These are phyloP conservation scores for Pleurotus platypus DNA, from an alignment of 768 basidiomycete species.

Conservation along the genomic window DNA sequence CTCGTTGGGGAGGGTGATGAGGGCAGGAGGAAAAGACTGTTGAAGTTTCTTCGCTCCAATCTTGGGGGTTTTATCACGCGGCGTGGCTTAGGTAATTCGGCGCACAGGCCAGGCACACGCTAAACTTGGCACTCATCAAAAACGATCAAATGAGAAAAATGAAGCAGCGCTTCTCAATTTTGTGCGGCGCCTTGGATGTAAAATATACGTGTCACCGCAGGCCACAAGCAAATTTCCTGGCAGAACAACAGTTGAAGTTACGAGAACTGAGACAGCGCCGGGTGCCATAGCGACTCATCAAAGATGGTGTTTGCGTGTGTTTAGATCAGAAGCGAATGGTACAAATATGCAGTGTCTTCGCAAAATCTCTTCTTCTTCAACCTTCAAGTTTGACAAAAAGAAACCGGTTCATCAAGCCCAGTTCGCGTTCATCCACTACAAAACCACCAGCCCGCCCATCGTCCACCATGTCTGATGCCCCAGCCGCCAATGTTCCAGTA, in stretches of 20 bases:
- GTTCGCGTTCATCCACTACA: slow-evolving; percentile 43
- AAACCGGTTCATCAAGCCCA: slow-evolving; percentile 84
- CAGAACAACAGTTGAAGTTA: too few species aligned
- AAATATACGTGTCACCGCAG: not conserved
- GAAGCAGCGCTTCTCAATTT: not conserved
- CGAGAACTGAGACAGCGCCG: not conserved
- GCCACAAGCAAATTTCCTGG: too few species aligned
- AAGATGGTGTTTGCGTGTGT: slow-evolving; percentile 1
- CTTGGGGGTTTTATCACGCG: slow-evolving; percentile 2
- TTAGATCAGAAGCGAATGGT: slow-evolving; percentile 8
- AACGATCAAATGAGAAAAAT: not conserved
- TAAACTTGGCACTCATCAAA: not conserved
- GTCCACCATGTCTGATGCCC: slow-evolving; percentile 86
- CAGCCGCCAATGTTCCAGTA: slow-evolving; percentile 77
- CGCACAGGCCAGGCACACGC: slow-evolving; percentile 1
- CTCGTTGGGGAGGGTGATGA: slow-evolving; percentile 9
- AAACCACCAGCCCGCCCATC: slow-evolving; percentile 50
- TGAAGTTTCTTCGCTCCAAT: not conserved
- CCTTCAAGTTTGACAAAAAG: slow-evolving; percentile 82
- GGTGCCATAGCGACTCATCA: slow-evolving; percentile 7
- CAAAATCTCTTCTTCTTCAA: slow-evolving; percentile 52
- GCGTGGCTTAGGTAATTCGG: slow-evolving; percentile 1
- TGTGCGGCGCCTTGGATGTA: not conserved
- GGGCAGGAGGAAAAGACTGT: slow-evolving; percentile 3
- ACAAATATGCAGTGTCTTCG: slow-evolving; percentile 10